A percentile compares a stretch with the other conserved stretches of the same genome.
These are phyloP conservation scores for Candida buenavistaensis DNA, from an alignment of 1,139 yeast genomes.

Conservation along the genomic window DNA sequence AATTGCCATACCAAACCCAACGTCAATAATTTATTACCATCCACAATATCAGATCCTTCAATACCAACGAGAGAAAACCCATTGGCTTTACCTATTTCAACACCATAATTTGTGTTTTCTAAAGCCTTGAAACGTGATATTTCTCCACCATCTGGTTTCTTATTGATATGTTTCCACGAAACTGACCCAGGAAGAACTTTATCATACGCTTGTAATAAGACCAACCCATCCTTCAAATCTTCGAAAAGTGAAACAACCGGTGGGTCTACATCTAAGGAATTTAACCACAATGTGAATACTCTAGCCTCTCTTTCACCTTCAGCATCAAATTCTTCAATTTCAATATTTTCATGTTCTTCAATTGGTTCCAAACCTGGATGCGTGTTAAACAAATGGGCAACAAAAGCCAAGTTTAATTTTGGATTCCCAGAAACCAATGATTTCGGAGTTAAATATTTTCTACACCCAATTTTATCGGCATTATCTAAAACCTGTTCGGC, in stretches of 20 bases:
- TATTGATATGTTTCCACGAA: conserved; percentile 76
- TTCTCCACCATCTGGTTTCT: conserved; percentile 74
- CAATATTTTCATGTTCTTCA: conserved; percentile 86
- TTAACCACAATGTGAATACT: conserved; percentile 96
- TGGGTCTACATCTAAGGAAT: conserved; percentile 94
- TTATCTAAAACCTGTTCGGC: conserved; percentile 84
- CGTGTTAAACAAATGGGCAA: conserved; percentile 93
- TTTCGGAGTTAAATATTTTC: conserved; percentile 92
- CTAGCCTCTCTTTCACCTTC: conserved; percentile 99
- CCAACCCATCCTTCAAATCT: conserved; percentile 91
- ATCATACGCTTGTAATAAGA: conserved; percentile 88
- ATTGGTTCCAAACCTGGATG: conserved; percentile 96
- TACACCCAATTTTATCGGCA: conserved; percentile 89
- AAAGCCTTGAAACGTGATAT: conserved; percentile 89
- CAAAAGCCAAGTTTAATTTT: conserved; percentile 92
- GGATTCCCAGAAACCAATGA: conserved; percentile 96
- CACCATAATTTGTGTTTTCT: conserved; percentile 95
- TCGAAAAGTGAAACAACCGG: conserved; percentile 90
- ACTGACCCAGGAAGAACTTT: conserved; percentile 95
- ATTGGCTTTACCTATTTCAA: conserved; percentile 90
- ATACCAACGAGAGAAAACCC: conserved; percentile 94
- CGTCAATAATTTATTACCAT: conserved; percentile 86
- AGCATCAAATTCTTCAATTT: conserved; percentile 94
- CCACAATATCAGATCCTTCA: conserved; percentile 96
- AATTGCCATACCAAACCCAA: conserved; percentile 98